Percentiles rank a stretch among this genome's conserved stretches.
Conservation (phyloP, 192 early-diverging fungal species). For the Phlyctochytrium bullatum region DNA sequence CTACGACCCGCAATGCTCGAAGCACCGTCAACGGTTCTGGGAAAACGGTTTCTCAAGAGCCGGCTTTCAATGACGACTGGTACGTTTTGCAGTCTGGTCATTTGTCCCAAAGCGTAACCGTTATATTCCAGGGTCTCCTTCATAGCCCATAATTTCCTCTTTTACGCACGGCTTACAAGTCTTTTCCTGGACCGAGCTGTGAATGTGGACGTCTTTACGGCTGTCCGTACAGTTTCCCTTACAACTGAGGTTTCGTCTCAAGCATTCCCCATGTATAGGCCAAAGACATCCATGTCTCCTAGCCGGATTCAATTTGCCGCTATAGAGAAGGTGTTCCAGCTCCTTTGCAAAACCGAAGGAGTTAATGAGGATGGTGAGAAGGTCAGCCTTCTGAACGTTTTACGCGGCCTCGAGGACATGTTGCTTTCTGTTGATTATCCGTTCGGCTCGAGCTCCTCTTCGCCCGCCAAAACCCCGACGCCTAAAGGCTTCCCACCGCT, state of each 20-base stretch:
- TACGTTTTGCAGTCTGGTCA: too few relatives aligned
- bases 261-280: neutral
- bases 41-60: too few relatives aligned
- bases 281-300: neutral
- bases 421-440: too few relatives aligned
- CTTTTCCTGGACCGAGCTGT: constrained; percentile 29
- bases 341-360: neutral
- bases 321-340: neutral
- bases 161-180: constrained; percentile 32
- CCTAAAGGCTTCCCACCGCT: too few relatives aligned
- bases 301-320: neutral
- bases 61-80: too few relatives aligned
- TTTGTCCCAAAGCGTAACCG: too few relatives aligned
- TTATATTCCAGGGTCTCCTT: constrained; percentile 31
- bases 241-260: neutral
- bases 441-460: too few relatives aligned
- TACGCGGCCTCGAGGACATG: neutral
- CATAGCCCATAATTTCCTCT: constrained; percentile 37
- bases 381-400: neutral
- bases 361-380: neutral
- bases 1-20: too few relatives aligned
- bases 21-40: too few relatives aligned
- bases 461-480: too few relatives aligned
- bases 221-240: constrained; percentile 14
- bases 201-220: constrained; percentile 25